phyloP scores from a whole-genome alignment of 2,329 filamentous ascomycete species.

The Mariannaea sp. region DNA sequence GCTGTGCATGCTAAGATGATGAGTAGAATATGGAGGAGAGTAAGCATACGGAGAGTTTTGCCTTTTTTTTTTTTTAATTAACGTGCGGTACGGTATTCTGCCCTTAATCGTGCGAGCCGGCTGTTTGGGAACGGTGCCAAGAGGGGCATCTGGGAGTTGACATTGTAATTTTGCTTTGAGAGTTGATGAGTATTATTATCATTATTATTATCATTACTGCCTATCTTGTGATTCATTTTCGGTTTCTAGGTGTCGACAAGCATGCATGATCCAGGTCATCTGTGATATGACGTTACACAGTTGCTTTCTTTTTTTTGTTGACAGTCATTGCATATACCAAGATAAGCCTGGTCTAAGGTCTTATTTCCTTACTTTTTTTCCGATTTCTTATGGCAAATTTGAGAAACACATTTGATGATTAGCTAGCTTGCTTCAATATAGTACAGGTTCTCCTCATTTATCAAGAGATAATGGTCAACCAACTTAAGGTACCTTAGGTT shows the following conservation, averaged over 20 bases:
- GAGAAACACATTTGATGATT: too few species aligned
- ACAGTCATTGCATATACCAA: too few species aligned
- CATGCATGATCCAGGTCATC: constrained; percentile 9
- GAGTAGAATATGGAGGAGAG: constrained; percentile 12
- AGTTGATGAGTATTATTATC: constrained; percentile 23
- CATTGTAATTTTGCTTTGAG: constrained; percentile 29
- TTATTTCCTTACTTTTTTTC: too few species aligned
- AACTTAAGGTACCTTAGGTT: too few species aligned
- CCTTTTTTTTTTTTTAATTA: too few species aligned
- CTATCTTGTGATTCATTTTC: too few species aligned
- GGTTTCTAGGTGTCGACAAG: constrained; percentile 13
- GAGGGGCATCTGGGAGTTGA: constrained; percentile 39
- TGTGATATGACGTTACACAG: background rate
- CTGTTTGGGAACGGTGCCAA: constrained; percentile 37
- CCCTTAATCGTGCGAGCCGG: constrained; percentile 35
- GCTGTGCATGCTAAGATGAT: constrained; percentile 76
- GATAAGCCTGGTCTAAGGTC: too few species aligned
- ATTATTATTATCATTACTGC: constrained; percentile 24
- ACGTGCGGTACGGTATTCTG: constrained; percentile 35
- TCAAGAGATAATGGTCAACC: too few species aligned
- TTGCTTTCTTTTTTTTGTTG: background rate
- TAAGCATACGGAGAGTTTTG: constrained; percentile 21
- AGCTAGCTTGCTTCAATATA: too few species aligned
- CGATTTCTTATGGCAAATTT: too few species aligned
- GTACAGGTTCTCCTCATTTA: too few species aligned